Evolutionary conservation across 768 basidiomycete genomes (phyloP), one percentile per base, ranked within the genome.

Genomic region (Suillus weaverae): DNA sequence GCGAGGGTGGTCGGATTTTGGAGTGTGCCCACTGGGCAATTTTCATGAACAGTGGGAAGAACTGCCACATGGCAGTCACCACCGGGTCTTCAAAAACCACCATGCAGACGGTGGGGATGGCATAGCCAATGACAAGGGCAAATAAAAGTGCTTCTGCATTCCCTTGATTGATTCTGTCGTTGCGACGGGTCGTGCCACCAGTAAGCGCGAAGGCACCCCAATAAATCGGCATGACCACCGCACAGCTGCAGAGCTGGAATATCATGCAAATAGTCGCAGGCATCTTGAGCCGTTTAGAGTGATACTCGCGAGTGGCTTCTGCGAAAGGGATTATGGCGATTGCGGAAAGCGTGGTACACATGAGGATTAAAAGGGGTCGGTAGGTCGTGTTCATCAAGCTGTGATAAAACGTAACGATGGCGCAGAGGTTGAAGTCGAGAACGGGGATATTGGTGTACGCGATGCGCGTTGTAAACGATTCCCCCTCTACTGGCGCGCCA

Each of bases 41-140:
- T n/a, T 78, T 78, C 54, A 82, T 74, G 64, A 72, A 78, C 16
- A 80, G 38, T 14, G 85, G 84, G 67, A 81, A 85, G 32, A 77
- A 63, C 65, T 85, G 84, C 84, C 84, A 86, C 22, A 84, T 75
- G 32, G 81, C 81, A 18, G 82, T 84, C 43, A 84, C 73, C 51
- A 73, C 66, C 0, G 82, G 78, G 62, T 85, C 83, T 33, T 75
- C 68, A 32, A 84, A 64, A 60, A 78, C 57, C 64, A 85, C 63
- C 76, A 86, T 79, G 56, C 76, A 76, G 35, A 79, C 66, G 5
- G 82, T 77, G 33, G 84, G 83, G 18, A 84, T 77, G 10, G 71
- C 71, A 13, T 72, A 78, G 5, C 84, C 84, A n/a, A 78, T 68
- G 33, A 81, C 41, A 32, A 83, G 36, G 2, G 79, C 80, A 67